Evolutionary conservation across 176 grass and related monocot genomes (phyloP).

Genomic region (Juncus effusus): DNA sequence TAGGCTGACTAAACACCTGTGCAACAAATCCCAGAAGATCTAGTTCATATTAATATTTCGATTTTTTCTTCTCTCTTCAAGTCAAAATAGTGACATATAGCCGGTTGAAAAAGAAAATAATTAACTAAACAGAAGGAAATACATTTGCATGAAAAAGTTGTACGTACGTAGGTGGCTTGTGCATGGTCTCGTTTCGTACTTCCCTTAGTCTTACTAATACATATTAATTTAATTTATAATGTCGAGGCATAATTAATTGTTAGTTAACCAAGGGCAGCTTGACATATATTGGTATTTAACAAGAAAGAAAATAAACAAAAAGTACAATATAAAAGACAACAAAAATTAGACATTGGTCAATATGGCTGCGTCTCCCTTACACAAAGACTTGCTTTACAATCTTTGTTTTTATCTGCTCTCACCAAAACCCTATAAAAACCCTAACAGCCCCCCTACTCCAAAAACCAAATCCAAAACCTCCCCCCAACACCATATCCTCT

Average conservation of each 20-base stretch:
- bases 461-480: slow-evolving; percentile 24
- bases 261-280: not conserved
- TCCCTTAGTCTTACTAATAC: not conserved
- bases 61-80: slow-evolving; percentile 8
- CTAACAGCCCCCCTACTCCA: slow-evolving; percentile 36
- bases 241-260: not conserved
- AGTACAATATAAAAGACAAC: not conserved
- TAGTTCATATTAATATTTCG: slow-evolving; percentile 13
- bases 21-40: slow-evolving; percentile 15
- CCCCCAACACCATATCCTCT: not conserved
- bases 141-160: too few relatives aligned
- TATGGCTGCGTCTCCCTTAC: slow-evolving; percentile 51
- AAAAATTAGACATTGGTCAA: slow-evolving; percentile 18
- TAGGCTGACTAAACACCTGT: not conserved
- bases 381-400: slow-evolving; percentile 39
- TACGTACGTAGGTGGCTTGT: not conserved
- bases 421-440: slow-evolving; percentile 65
- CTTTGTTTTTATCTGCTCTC: slow-evolving; percentile 30
- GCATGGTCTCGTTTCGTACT: not conserved
- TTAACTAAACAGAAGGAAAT: too few relatives aligned
- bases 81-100: slow-evolving; percentile 19
- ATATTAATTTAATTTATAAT: slow-evolving; percentile 11
- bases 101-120: slow-evolving; percentile 16
- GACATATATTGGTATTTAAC: too few relatives aligned
- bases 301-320: too few relatives aligned